These are phyloP conservation scores for Crithidia acanthocephali DNA, from an alignment of 208 protist species.

Conservation along the genomic window DNA sequence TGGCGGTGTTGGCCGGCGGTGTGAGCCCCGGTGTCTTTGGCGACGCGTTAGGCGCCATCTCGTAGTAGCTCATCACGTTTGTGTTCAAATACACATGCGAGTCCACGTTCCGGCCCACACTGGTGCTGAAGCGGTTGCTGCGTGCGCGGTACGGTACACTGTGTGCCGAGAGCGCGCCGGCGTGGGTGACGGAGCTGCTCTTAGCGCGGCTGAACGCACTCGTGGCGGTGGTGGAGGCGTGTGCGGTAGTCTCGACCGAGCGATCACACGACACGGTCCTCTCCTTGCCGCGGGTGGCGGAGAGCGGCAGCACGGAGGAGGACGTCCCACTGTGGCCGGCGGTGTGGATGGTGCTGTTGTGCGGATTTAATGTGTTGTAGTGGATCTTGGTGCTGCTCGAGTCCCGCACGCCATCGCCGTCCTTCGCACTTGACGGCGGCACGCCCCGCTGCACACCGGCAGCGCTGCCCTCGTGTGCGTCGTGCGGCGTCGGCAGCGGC, in stretches of 20 bases:
- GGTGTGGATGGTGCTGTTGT: too few relatives aligned
- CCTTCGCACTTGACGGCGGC: neutral
- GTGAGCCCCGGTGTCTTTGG: neutral
- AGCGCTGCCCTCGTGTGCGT: too few relatives aligned
- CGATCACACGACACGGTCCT: neutral
- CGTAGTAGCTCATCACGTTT: conserved; percentile 30
- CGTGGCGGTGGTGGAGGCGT: neutral
- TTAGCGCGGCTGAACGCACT: neutral
- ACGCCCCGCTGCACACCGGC: neutral
- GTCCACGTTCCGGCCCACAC: conserved; percentile 33
- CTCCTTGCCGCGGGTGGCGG: neutral
- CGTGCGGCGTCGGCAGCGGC: neutral
- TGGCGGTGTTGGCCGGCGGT: too few relatives aligned
- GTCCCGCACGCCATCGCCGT: neutral
- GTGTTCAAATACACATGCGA: conserved; percentile 38
- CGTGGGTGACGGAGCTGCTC: neutral
- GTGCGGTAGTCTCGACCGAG: conserved; percentile 3
- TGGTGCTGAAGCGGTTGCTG: conserved; percentile 13
- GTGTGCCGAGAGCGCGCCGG: neutral
- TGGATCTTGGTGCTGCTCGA: neutral
- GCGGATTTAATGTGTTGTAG: too few relatives aligned
- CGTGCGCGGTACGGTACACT: neutral
- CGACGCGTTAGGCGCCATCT: conserved; percentile 7
- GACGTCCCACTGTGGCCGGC: conserved; percentile 1
- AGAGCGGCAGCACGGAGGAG: neutral